Base-by-base conservation (phyloP, 2,329 filamentous ascomycete species). In the Pyrenophora tritici-repentis region DNA sequence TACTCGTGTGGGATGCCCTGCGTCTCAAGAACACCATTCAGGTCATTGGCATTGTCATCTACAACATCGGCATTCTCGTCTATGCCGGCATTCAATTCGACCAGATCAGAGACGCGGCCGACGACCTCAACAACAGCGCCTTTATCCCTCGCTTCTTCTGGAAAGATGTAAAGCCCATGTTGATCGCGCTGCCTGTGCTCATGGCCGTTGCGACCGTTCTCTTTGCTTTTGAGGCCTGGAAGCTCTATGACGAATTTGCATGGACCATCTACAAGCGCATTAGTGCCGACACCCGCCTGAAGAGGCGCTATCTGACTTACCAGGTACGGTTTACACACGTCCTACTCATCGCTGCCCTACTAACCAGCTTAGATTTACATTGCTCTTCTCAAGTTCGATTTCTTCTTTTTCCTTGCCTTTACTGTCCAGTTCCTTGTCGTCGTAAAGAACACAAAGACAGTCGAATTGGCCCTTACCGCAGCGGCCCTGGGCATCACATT, bases 211-310 rank as follows among this genome's bases (percentile, higher is more conserved):
- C 84, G 24, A 93, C 89, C 2, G 58, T 92, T 5, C 68, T 85
- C 45, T 86, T 97, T 81, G 81, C 81, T 12, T 88, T 91, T 56
- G 79, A 92, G 43, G 86, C 93, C 2, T 97, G 91, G 89, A 97
- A 96, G 78, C 82, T 99, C 26, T 97, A 99, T 72, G 91, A 96
- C 70, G 93, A 97, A 74, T 99, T 99, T 75, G 93, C 94, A 9
- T 99, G 94, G 94, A 94, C 94, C 50, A 99, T 99, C 68, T 91
- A 99, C 76, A 99, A 99, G 81, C 92, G 96, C 75, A 99, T 99
- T 71, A 96, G 92, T 70, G 94, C 94, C 43, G 94, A 99, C 78
- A 84, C 97, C 71, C 86, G 91, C 66, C 91, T 99, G 88, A 97
- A 97, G 83, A 88, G 92, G 77, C 87, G 94, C 59, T 99, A 96